These are phyloP conservation scores for Eucalyptus microcorys DNA, from an alignment of 345 rosid genomes.

Conservation along the genomic window DNA sequence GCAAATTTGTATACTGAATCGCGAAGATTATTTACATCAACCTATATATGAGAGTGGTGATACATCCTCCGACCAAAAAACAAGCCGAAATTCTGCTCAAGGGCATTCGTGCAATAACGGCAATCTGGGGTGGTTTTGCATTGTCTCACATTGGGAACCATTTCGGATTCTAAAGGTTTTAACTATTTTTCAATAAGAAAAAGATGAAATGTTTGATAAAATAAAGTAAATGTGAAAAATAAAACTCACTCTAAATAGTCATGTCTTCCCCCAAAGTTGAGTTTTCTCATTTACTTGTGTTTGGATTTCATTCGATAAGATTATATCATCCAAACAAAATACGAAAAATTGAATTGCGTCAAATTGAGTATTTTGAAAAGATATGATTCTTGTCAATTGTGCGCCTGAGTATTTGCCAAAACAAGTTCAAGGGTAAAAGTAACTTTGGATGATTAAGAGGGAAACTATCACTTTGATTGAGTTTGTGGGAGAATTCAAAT, in stretches of 20 bases:
- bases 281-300: background rate
- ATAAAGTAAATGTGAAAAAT: background rate
- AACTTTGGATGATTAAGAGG: background rate
- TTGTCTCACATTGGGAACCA: background rate
- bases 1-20: background rate
- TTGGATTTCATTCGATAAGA: background rate
- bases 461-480: background rate
- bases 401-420: rapidly evolving
- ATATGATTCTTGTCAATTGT: no score
- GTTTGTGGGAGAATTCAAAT: background rate
- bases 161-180: background rate
- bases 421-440: no score
- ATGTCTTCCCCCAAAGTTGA: background rate
- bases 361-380: no score
- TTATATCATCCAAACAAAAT: background rate
- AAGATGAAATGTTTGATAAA: background rate
- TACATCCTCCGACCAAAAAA: background rate
- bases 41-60: background rate
- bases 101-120: background rate
- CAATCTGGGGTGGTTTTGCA: background rate
- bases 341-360: background rate
- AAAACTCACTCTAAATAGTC: background rate
- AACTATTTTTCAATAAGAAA: background rate
- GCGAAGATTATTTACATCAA: background rate
- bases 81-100: background rate